Evolutionary conservation across 1,284 basidiomycete species (phyloP).

Genomic region (Pascua guehoae): DNA sequence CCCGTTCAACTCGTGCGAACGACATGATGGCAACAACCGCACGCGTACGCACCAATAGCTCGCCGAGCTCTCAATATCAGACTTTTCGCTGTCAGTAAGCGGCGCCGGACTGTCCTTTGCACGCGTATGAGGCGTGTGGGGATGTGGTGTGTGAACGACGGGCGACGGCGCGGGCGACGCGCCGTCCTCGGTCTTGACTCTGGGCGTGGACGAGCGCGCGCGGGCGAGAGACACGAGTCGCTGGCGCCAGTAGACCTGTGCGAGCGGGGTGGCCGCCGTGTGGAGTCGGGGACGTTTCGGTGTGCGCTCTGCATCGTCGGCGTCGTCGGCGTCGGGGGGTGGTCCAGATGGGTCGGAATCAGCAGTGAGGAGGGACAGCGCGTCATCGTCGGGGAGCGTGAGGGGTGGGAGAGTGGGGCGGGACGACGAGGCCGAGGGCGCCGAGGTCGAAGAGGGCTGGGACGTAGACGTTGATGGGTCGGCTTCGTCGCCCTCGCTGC

Average conservation of each 20-base stretch:
- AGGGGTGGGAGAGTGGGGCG: too few species aligned
- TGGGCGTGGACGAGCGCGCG: constrained; percentile 2
- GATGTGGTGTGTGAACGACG: not conserved
- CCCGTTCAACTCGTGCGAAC: too few species aligned
- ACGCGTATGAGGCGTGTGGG: not conserved
- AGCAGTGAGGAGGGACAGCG: too few species aligned
- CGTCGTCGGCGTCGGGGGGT: not conserved
- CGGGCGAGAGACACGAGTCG: constrained; percentile 5
- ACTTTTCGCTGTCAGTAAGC: not conserved
- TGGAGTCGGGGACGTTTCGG: constrained; percentile 5
- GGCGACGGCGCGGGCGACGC: not conserved
- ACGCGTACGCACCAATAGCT: constrained; percentile 15
- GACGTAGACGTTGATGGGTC: not conserved
- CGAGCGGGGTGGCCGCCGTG: constrained; percentile 1
- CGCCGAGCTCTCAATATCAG: constrained; percentile 10
- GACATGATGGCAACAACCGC: not conserved
- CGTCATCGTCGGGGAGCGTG: too few species aligned
- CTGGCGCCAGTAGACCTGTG: constrained; percentile 17
- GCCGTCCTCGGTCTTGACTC: constrained; percentile 8
- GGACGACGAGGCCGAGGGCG: not conserved
- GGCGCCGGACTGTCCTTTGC: too few species aligned
- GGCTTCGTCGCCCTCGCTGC: not conserved
- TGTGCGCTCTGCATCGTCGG: not conserved
- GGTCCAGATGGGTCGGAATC: too few species aligned
- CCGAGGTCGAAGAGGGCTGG: not conserved